These are phyloP conservation scores for Yarrowia sp. DNA, from an alignment of 805 yeast species.

Conservation along the genomic window DNA sequence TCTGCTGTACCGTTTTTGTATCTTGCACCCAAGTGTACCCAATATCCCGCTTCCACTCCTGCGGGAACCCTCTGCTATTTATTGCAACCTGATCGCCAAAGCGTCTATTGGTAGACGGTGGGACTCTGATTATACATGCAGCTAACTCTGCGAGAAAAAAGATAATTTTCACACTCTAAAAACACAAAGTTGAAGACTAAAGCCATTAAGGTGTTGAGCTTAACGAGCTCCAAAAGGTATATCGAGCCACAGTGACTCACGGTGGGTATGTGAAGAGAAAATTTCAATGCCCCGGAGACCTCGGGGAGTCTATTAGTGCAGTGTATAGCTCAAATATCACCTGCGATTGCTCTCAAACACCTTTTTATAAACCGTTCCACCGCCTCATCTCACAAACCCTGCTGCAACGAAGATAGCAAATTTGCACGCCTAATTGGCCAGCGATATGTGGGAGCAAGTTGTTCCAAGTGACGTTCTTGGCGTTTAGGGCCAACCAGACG, in stretches of 20 bases:
- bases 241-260: not conserved
- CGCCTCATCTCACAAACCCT: constrained; percentile 9
- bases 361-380: not conserved
- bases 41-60: constrained; percentile 4
- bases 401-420: constrained; percentile 24
- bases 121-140: constrained; percentile 24
- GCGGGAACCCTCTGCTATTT: constrained; percentile 23
- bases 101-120: constrained; percentile 22
- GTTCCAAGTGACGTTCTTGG: constrained; percentile 21
- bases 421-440: constrained; percentile 23
- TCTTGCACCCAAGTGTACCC: constrained; percentile 4
- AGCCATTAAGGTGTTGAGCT: not conserved
- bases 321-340: not conserved
- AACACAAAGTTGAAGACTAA: not conserved
- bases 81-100: constrained; percentile 21
- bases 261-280: not conserved
- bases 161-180: constrained; percentile 8
- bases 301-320: too few species aligned
- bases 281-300: too few species aligned
- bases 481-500: not conserved
- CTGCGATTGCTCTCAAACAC: too few species aligned
- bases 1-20: not conserved
- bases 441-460: constrained; percentile 20
- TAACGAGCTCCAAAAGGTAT: not conserved
- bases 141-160: constrained; percentile 7